These are phyloP conservation scores for Wickerhamiella sergipiensis DNA, from an alignment of 805 yeast genomes.

Conservation along the genomic window DNA sequence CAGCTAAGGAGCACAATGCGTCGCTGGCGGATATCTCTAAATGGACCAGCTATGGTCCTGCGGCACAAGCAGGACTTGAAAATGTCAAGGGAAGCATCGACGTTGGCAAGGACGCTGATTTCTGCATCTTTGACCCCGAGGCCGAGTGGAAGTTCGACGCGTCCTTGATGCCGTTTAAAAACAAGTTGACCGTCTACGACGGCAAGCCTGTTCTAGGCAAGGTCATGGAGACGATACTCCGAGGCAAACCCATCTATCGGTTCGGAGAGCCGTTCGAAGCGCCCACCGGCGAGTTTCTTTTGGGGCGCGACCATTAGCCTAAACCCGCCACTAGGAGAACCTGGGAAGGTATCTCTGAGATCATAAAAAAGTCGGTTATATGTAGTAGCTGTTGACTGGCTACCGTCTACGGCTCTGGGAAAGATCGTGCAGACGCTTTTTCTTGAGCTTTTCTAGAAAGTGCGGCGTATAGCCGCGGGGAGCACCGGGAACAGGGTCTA, in stretches of 20 bases:
- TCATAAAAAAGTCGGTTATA: no score
- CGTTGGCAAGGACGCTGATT: conserved; percentile 79
- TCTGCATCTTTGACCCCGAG: conserved; percentile 64
- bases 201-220: conserved; percentile 57
- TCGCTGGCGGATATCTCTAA: conserved; percentile 46
- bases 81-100: conserved; percentile 59
- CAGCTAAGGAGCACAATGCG: conserved; percentile 38
- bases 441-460: no score
- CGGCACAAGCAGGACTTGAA: conserved; percentile 67
- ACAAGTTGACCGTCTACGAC: conserved; percentile 78
- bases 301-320: conserved; percentile 8
- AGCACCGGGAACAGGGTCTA: no score
- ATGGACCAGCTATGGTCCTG: conserved; percentile 79
- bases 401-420: no score
- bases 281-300: conserved; percentile 13
- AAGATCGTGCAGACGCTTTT: no score
- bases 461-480: no score
- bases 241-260: conserved; percentile 58
- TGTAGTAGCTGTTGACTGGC: no score
- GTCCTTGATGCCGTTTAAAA: conserved; percentile 46
- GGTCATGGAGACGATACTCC: conserved; percentile 63
- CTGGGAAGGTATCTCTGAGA: no score
- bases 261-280: conserved; percentile 13
- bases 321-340: no score
- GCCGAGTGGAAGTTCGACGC: conserved; percentile 31